Base-by-base conservation (phyloP, 2,329 filamentous ascomycete species). In the Sordariomycetes sp. region DNA sequence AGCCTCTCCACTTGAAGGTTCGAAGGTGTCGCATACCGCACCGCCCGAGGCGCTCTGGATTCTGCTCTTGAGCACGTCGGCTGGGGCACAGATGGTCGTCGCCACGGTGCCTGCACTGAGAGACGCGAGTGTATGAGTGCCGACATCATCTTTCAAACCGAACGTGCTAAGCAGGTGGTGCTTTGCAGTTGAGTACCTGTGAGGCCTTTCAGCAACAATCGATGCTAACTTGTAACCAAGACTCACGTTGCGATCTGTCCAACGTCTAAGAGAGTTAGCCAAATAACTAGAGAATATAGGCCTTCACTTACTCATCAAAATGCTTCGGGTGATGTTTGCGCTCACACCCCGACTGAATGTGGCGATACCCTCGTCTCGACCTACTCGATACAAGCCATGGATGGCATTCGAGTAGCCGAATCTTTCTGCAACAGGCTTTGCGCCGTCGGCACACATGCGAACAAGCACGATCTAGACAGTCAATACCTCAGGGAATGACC, bases 251-350 rank as follows among this genome's bases (percentile, higher is more conserved):
- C 60, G 12, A 65, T 65, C 35, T 65, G 61, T 5, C 57, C 61
- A 5, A 65, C 58, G 39, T 64, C 59, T 61, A 18, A 0, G 5
- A 10, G 1, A 7, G 33, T 51, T 38, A 49, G 45, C 19, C 6
- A 10, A 33, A 25, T 9, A 14, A 5, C 19, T 21, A 6, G 14
- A n/a, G n/a, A n/a, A n/a, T n/a, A n/a, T n/a, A n/a, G n/a, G n/a
- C n/a, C n/a, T n/a, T n/a, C n/a, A 54, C 54, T 41, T 37, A 61
- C 59, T 66, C 63, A 66, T 66, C 33, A 66, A 48, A 10, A 64
- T 48, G 38, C 61, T 64, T 30, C 63, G 48, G 2, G 56, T 52
- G 3, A 65, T 50, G 23, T 64, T 66, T 1, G 62, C 57, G 0
- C 48, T 46, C 8, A 66, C 36, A 0, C 63, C 62, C 33, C 57